A percentile compares a stretch with the other conserved stretches of the same genome.
phyloP scores from a whole-genome alignment of 176 grass and related monocot genomes.

The Eleusine coracana region DNA sequence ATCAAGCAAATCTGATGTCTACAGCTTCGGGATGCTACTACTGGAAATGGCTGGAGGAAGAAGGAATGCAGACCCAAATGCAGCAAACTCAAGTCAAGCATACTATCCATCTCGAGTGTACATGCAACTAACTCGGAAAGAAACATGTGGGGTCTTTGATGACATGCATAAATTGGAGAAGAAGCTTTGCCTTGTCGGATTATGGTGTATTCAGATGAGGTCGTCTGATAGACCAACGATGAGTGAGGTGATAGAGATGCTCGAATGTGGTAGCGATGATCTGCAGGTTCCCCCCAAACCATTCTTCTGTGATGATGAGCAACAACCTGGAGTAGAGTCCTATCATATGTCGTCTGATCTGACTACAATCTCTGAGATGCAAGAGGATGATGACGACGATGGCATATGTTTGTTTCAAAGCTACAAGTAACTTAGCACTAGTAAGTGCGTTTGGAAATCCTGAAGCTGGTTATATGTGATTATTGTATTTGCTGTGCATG shows the following conservation, averaged over 20 bases:
- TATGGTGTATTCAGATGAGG: constrained; percentile 51
- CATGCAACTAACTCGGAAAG: not conserved
- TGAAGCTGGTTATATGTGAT: too few relatives aligned
- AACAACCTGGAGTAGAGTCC: not conserved
- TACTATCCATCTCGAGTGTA: constrained; percentile 54
- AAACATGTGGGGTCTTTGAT: constrained; percentile 15
- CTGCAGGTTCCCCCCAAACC: constrained; percentile 43
- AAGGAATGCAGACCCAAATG: constrained; percentile 22
- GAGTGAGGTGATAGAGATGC: constrained; percentile 57
- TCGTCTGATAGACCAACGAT: constrained; percentile 22
- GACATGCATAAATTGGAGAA: constrained; percentile 34
- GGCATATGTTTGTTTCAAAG: too few relatives aligned
- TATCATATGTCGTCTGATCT: constrained; percentile 1
- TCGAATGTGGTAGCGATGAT: not conserved
- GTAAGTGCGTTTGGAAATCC: too few relatives aligned
- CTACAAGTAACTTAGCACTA: too few relatives aligned
- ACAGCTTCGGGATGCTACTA: constrained; percentile 60
- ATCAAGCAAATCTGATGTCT: constrained; percentile 50
- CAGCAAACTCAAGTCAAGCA: constrained; percentile 20
- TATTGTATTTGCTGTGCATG: too few relatives aligned
- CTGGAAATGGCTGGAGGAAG: constrained; percentile 52
- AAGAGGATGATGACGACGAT: too few relatives aligned
- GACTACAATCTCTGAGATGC: not conserved
- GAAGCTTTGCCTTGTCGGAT: constrained; percentile 46
- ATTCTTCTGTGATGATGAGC: constrained; percentile 36